Base-by-base conservation (phyloP, 441 rosid genomes). In the Bruguiera hainesii region DNA sequence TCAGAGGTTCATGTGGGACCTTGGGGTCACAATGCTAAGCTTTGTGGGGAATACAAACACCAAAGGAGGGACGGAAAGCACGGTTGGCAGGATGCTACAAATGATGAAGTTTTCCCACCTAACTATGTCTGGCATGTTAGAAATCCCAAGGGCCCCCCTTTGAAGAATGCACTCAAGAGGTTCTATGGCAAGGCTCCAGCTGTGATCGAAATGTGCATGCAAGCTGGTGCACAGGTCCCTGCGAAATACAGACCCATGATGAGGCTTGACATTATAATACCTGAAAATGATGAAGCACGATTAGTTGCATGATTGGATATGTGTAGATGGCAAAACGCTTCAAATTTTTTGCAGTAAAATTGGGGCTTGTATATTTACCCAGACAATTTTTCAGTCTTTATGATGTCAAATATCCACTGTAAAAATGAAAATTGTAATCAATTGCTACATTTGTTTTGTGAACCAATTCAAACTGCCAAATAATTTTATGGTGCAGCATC, bases 21-120 rank as follows among this genome's bases (percentile, higher is more conserved):
- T 18, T 87, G 89, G 84, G 96, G 96, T 64, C 96, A 89, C 79
- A 80, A 83, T 76, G 98, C 78, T 4, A 89, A 94, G 83, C 90
- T 94, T 46, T 89, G 93, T 42, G 93, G 96, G 46, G 90, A 75
- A 66, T 79, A 70, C 74, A 89, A 89, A 79, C 96, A 89, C 66
- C 93, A 89, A 21, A 84, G 97, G 97, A 84, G 97, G 78, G 98
- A 91, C 18, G 96, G 98, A 68, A 91, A 93, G 74, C 98, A 91
- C 15, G 90, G 96, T 21, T 87, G 96, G 93, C 90, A 89, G 75
- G 87, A 87, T 46, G 96, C 96, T 18, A 78, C 79, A 5, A 73
- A 83, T 26, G 93, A 85, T 1, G 98, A 93, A 78, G 80, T 93
- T 51, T 69, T 93, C 67, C 97, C 97, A 1, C 85, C 87, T 0